Evolutionary conservation across 2,329 filamentous ascomycete species (phyloP).

Genomic region (Epichloe hybrida): DNA sequence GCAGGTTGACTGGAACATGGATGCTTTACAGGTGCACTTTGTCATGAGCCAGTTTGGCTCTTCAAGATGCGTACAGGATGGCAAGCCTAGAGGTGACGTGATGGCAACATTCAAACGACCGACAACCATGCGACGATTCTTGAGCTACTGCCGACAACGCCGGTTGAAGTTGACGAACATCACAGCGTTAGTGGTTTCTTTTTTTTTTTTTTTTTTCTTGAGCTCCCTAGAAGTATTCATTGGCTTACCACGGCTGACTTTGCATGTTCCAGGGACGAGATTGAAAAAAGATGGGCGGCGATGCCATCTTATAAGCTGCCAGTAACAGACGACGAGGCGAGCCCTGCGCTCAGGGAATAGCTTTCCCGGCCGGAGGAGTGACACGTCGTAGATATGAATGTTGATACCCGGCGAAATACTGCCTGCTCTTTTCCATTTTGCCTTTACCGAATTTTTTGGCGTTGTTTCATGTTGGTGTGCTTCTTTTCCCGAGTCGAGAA

Average conservation of each 20-base stretch:
- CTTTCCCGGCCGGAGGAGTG: slow-evolving; percentile 7
- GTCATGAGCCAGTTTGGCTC: slow-evolving; percentile 19
- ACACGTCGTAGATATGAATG: background rate
- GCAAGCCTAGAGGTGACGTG: slow-evolving; percentile 29
- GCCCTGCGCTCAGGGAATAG: slow-evolving; percentile 13
- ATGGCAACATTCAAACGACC: slow-evolving; percentile 39
- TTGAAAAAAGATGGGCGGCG: slow-evolving; percentile 22
- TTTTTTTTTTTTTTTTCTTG: background rate
- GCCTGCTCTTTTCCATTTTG: background rate
- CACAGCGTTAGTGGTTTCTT: slow-evolving; percentile 23
- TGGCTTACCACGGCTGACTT: slow-evolving; percentile 8
- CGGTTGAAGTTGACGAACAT: slow-evolving; percentile 27
- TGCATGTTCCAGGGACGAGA: slow-evolving; percentile 17
- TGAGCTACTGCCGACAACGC: slow-evolving; percentile 32
- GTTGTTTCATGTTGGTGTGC: background rate
- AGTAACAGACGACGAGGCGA: slow-evolving; percentile 14
- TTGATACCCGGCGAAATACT: background rate
- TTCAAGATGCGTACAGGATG: slow-evolving; percentile 15
- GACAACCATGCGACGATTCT: slow-evolving; percentile 38
- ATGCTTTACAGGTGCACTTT: slow-evolving; percentile 29
- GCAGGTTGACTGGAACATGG: slow-evolving; percentile 30
- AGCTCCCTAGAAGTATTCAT: background rate
- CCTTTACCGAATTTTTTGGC: background rate
- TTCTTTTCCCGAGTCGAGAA: too few relatives aligned
- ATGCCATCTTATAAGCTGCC: slow-evolving; percentile 22